These are phyloP conservation scores for Suhomyces taliae DNA, from an alignment of 1,139 yeast genomes.

Conservation along the genomic window DNA sequence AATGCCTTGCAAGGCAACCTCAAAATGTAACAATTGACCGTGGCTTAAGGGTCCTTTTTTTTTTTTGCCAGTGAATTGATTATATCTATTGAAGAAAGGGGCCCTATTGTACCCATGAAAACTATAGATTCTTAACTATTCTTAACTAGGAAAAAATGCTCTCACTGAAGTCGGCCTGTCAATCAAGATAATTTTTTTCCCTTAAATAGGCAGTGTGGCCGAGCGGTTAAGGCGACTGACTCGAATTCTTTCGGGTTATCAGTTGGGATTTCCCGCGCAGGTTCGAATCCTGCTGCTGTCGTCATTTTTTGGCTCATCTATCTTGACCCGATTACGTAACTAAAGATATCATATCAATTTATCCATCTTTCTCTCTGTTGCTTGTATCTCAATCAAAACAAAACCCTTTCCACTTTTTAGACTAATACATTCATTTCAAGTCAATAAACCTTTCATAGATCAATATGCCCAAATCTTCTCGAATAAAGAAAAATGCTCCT, in stretches of 20 bases:
- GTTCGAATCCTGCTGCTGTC: conserved; percentile 91
- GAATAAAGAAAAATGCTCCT: conserved; percentile 16
- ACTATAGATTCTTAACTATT: no score
- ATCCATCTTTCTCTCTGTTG: no score
- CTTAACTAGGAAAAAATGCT: no score
- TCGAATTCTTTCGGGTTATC: conserved; percentile 17
- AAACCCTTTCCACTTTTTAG: not conserved
- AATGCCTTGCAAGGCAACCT: no score
- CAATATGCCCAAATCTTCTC: conserved; percentile 14
- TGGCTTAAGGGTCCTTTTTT: no score
- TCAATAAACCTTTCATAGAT: not conserved
- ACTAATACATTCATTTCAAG: not conserved
- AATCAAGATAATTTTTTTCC: not conserved
- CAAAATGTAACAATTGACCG: no score
- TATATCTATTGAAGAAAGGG: no score
- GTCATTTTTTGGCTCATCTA: conserved; percentile 20
- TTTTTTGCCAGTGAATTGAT: no score
- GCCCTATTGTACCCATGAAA: no score
- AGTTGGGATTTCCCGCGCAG: conserved; percentile 87
- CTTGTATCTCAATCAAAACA: not conserved
- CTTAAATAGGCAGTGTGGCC: conserved; percentile 16
- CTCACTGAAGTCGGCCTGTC: no score
- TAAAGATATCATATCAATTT: not conserved
- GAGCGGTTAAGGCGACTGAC: conserved; percentile 21
- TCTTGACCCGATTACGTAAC: not conserved